Evolutionary conservation across 164 flowering plant genomes (phyloP), one percentile per base, ranked within the genome.

Genomic region (Chimonanthus praecox): DNA sequence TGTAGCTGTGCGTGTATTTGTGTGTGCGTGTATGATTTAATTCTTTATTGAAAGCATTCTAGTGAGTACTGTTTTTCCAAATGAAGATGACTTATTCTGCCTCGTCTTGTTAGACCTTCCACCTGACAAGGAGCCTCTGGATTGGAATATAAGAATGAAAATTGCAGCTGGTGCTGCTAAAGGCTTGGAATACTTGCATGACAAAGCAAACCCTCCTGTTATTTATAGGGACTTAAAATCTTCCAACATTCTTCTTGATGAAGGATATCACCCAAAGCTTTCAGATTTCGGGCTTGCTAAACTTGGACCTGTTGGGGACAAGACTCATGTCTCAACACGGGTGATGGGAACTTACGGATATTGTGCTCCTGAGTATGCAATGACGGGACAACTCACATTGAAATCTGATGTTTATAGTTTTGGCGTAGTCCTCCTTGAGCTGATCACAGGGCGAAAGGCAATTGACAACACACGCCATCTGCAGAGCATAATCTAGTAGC

Each of bases 271-370:
- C 71, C 94, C 97, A 4, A 94, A 94, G 76, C 75, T 94, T 70
- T 94, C 98, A 16, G 98, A 94, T 83, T 93, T 93, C 74, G 98
- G 98, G 64, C 92, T 93, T 67, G 98, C 97, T 33, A 91, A 91
- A 72, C 82, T 93, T 47, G 98, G 98, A 43, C 98, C 98, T 33
- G 92, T 89, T 72, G 98, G 97, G 60, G 98, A 90, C 68, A 90
- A 93, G 76, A 90, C 94, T 70, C 98, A 93, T 80, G 98, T 93
- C 70, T 90, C 98, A 33, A 91, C 98, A 8, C 82, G 98, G 75
- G 98, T 93, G 67, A 93, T 93, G 98, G 98, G 98, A n/a, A 93
- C 97, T 20, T 90, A 93, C 75, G 98, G 98, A 60, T 93, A 90
- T 72, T 93, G 97, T 85, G 98, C 98, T 72, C 98, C 98, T 16